Percentiles rank a stretch among this genome's conserved stretches.
phyloP scores from a whole-genome alignment of 352 stramenopile genomes.

The Globisporangium splendens region DNA sequence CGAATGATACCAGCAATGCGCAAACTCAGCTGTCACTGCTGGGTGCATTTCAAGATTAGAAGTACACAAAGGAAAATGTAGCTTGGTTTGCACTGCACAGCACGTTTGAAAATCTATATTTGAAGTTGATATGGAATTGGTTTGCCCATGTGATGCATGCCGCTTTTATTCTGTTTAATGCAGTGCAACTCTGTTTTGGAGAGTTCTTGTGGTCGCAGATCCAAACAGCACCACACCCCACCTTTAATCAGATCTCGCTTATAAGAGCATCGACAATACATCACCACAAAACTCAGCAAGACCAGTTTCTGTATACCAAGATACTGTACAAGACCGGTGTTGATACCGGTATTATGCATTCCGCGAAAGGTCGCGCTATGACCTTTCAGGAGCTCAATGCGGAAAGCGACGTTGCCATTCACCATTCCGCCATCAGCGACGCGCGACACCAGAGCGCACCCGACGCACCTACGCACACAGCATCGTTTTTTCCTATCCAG shows the following conservation, averaged over 20 bases:
- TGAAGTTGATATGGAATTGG: background rate
- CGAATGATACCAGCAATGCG: background rate
- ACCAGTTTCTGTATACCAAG: no score
- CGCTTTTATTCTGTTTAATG: background rate
- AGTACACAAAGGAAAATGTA: background rate
- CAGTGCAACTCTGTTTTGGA: background rate
- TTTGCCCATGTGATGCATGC: no score
- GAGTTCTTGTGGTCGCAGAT: slow-evolving; percentile 1
- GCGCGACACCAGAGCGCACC: no score
- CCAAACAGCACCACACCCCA: background rate
- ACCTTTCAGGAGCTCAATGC: no score
- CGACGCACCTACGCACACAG: background rate
- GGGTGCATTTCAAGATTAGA: background rate
- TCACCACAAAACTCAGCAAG: background rate
- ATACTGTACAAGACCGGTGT: no score
- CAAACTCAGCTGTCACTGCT: background rate
- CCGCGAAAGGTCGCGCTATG: no score
- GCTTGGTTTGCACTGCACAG: no score
- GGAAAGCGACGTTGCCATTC: no score
- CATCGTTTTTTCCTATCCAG: background rate
- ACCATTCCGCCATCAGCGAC: no score
- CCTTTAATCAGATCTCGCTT: background rate
- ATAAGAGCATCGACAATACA: background rate
- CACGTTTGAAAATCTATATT: background rate
- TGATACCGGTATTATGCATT: no score